These are phyloP conservation scores for Magnaporthiopsis incrustans DNA, from an alignment of 2,329 filamentous ascomycete genomes.

Conservation along the genomic window DNA sequence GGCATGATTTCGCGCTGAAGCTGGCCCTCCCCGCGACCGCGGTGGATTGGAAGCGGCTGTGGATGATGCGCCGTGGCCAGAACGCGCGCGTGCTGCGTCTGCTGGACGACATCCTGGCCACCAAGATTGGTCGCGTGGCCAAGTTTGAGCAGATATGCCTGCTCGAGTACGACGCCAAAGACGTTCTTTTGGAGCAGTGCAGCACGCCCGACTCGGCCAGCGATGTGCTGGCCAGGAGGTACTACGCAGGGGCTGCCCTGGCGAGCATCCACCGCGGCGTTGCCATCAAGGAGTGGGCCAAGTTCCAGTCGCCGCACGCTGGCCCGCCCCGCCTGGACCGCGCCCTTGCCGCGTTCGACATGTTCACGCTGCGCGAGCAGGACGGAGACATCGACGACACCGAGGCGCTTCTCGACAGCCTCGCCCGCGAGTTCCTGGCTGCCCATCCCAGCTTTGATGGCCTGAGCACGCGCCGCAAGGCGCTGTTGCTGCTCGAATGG, in stretches of 20 bases:
- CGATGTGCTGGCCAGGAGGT: slow-evolving; percentile 73
- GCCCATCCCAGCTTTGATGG: slow-evolving; percentile 44
- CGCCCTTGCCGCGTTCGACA: slow-evolving; percentile 74
- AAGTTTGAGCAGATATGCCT: slow-evolving; percentile 64
- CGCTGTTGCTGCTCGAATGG: slow-evolving; percentile 60
- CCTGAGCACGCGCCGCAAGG: slow-evolving; percentile 57
- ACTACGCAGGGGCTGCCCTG: slow-evolving; percentile 67
- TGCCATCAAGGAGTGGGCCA: slow-evolving; percentile 70
- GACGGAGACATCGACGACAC: slow-evolving; percentile 69
- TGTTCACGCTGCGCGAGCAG: slow-evolving; percentile 73
- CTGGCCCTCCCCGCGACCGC: slow-evolving; percentile 42
- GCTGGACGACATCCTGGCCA: slow-evolving; percentile 62
- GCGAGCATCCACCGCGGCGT: slow-evolving; percentile 73
- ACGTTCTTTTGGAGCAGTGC: slow-evolving; percentile 64
- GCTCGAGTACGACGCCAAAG: slow-evolving; percentile 81
- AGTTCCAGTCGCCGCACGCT: slow-evolving; percentile 32
- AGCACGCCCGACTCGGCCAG: slow-evolving; percentile 49
- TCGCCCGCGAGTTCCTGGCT: slow-evolving; percentile 48
- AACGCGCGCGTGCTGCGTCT: slow-evolving; percentile 44
- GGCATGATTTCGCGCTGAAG: slow-evolving; percentile 53
- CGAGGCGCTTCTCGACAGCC: slow-evolving; percentile 47
- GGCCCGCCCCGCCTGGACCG: slow-evolving; percentile 49
- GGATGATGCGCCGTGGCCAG: slow-evolving; percentile 43
- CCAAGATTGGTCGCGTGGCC: slow-evolving; percentile 59
- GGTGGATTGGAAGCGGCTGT: slow-evolving; percentile 69